Evolutionary conservation across 495 filamentous ascomycete genomes (phyloP).

Genomic region (Geoglossum glabrum): DNA sequence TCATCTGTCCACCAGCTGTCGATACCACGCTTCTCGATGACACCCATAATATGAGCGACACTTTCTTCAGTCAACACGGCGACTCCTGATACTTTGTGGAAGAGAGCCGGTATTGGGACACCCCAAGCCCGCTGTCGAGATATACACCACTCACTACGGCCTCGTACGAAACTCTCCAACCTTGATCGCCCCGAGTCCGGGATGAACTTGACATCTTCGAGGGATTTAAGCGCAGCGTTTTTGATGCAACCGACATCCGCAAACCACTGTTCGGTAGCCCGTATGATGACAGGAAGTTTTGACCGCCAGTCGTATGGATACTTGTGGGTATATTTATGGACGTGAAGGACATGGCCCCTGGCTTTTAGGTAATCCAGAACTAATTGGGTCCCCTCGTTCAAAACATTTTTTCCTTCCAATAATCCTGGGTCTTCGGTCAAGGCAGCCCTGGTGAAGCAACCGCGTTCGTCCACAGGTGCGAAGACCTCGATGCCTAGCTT

Average conservation of each 20-base stretch:
- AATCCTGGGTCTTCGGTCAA: slow-evolving; percentile 41
- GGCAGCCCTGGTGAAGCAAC: slow-evolving; percentile 56
- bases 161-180: slow-evolving; percentile 64
- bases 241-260: slow-evolving; percentile 77
- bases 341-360: slow-evolving; percentile 34
- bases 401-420: slow-evolving; percentile 40
- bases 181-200: slow-evolving; percentile 50
- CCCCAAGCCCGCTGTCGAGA: slow-evolving; percentile 96
- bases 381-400: slow-evolving; percentile 40
- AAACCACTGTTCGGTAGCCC: slow-evolving; percentile 96
- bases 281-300: slow-evolving; percentile 71
- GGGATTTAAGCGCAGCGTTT: slow-evolving; percentile 38
- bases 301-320: slow-evolving; percentile 97
- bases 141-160: slow-evolving; percentile 92
- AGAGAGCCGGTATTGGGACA: slow-evolving; percentile 83
- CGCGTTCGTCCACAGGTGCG: slow-evolving; percentile 65
- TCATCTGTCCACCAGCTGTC: slow-evolving; percentile 89
- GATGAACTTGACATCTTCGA: slow-evolving; percentile 56
- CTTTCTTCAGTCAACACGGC: slow-evolving; percentile 58
- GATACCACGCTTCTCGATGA: slow-evolving; percentile 55
- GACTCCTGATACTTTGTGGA: slow-evolving; percentile 41
- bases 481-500: slow-evolving; percentile 41
- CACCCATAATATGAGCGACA: slow-evolving; percentile 65
- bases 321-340: slow-evolving; percentile 61
- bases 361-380: slow-evolving; percentile 46